Evolutionary conservation across 495 filamentous ascomycete species (phyloP), one percentile per base, ranked within the genome.

Genomic region (Niebla homalea): DNA sequence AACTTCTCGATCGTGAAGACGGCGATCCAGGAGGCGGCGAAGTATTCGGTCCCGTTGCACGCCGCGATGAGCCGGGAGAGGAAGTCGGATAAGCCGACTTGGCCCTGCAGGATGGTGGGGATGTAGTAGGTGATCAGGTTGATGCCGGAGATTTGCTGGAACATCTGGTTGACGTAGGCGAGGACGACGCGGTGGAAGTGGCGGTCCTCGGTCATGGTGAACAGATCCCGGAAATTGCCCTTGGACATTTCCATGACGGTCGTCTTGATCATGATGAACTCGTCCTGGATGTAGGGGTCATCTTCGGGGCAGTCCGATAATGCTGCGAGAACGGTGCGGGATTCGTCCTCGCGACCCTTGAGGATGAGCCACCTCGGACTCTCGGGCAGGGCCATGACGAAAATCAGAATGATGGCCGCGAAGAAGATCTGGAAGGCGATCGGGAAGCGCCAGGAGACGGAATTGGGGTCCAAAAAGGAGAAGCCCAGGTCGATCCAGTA

Each of bases 401-500:
- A 76, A 11, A 51, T 59, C 20, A 83, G 61, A 36, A 84, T 78
- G 45, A 81, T 66, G 2, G 77, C 48, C 23, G 79, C 79, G 58
- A 86, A 85, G 57, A 81, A 64, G 51, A 85, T 74, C 60, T 86
- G 80, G 65, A 86, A 80, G 16, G 79, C 83, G 23, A 90, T 68
- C 0, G 84, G 84, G 53, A 87, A 85, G 23, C 85, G 70, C 85
- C 84, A 89, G 3, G 83, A 68, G 10, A 84, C 77, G 16, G 75
- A 73, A 51, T 61, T 76, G 7, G 78, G 76, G 46, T 79, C 73
- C 38, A 81, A 61, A 51, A 80, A 88, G 32, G 78, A 76, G 40
- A 86, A 71, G 18, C 75, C 85, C 43, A 84, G 83, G 53, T 80
- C 79, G 43, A 89, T 72, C 84, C 84, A 89, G 66, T 89, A 85